These are phyloP conservation scores for Leccinum ponderosum DNA, from an alignment of 1,284 basidiomycete species.

Conservation along the genomic window DNA sequence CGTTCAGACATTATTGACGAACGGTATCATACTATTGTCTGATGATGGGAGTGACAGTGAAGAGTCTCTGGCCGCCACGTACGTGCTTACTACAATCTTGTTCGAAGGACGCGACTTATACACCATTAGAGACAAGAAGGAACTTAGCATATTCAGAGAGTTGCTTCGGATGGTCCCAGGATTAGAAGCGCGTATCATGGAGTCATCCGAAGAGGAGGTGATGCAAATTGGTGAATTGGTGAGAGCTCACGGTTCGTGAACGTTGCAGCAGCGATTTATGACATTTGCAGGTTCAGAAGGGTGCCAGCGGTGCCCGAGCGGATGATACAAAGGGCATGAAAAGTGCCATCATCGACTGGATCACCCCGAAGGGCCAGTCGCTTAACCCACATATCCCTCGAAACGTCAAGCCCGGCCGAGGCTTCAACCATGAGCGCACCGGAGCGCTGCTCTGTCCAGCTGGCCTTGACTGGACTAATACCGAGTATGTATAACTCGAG, in stretches of 20 bases:
- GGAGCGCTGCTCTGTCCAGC: neutral
- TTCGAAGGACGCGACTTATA: neutral
- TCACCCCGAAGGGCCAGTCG: neutral
- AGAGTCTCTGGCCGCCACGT: neutral
- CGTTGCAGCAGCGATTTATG: neutral
- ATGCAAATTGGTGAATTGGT: neutral
- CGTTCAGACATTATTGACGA: neutral
- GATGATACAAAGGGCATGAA: neutral
- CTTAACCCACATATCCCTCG: neutral
- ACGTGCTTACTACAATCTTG: neutral
- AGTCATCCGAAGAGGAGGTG: neutral
- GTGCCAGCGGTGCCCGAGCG: neutral
- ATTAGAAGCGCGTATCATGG: neutral
- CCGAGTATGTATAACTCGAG: neutral
- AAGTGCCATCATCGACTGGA: neutral
- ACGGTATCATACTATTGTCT: neutral
- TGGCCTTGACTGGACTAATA: neutral
- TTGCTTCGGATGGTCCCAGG: neutral
- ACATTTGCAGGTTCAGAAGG: neutral
- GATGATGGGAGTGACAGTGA: neutral
- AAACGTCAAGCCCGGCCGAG: neutral
- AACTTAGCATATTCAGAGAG: neutral
- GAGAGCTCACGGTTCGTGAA: neutral
- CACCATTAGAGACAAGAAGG: neutral
- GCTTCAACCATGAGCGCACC: neutral